Percentiles rank a stretch among this genome's conserved stretches.
Evolutionary conservation across 2,329 filamentous ascomycete genomes (phyloP).

Genomic region (Diaporthe amygdali): DNA sequence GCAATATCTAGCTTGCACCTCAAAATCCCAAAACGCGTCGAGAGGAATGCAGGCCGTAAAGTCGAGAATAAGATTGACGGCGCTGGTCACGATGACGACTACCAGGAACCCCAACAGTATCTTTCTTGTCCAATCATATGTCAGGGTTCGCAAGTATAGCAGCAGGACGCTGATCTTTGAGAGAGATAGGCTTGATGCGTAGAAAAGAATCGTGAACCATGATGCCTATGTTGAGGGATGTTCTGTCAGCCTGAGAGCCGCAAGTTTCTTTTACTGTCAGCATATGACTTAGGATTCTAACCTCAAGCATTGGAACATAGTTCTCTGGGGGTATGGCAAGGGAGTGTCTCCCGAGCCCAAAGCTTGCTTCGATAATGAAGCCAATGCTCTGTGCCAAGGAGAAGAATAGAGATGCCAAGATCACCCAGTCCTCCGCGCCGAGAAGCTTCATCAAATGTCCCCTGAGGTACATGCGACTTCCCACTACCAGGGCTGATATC

Average conservation of each 20-base stretch:
- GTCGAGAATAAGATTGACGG: conserved; percentile 25
- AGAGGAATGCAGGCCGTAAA: conserved; percentile 32
- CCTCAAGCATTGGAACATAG: neutral
- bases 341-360: conserved; percentile 16
- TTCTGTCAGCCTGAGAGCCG: neutral
- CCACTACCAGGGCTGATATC: conserved; percentile 35
- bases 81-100: conserved; percentile 28
- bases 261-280: too few relatives aligned
- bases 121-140: conserved; percentile 30
- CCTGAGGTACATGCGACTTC: conserved; percentile 37
- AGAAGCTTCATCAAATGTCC: conserved; percentile 37
- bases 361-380: conserved; percentile 7
- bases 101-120: conserved; percentile 24
- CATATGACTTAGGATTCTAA: neutral
- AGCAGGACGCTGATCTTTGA: conserved; percentile 34
- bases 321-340: neutral
- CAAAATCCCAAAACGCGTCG: conserved; percentile 26
- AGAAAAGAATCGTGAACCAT: conserved; percentile 30
- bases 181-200: conserved; percentile 29
- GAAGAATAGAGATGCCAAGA: conserved; percentile 36
- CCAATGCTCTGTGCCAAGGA: conserved; percentile 15
- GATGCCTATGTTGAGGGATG: neutral
- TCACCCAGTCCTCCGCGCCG: conserved; percentile 39
- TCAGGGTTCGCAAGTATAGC: conserved; percentile 33
- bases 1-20: conserved; percentile 6